Conservation (phyloP, 768 basidiomycete genomes). For the Pholiota conissans region DNA sequence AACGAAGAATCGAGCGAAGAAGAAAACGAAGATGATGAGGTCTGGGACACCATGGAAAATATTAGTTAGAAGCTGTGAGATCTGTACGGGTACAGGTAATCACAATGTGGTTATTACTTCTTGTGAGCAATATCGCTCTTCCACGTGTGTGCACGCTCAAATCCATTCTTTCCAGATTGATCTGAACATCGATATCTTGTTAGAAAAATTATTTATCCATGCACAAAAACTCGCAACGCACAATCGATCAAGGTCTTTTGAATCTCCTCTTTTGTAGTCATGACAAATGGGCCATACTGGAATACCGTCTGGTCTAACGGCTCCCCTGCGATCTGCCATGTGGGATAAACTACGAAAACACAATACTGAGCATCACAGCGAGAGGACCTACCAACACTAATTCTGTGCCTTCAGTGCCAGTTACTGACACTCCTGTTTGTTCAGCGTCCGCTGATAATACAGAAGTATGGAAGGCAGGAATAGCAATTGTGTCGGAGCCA, state of each 20-base stretch:
- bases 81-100: neutral
- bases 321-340: conserved; percentile 71
- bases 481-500: conserved; percentile 42
- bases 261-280: conserved; percentile 81
- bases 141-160: conserved; percentile 89
- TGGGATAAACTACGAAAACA: conserved; percentile 5
- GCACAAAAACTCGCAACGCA: conserved; percentile 29
- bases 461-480: conserved; percentile 74
- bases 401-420: conserved; percentile 61
- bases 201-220: conserved; percentile 10
- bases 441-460: conserved; percentile 65
- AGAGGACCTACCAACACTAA: conserved; percentile 58
- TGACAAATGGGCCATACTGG: conserved; percentile 87
- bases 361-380: conserved; percentile 15
- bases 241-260: conserved; percentile 82
- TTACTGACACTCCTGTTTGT: conserved; percentile 71
- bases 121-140: conserved; percentile 72
- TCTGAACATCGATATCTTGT: conserved; percentile 38
- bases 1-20: conserved; percentile 22
- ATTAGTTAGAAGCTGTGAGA: conserved; percentile 26
- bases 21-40: conserved; percentile 49
- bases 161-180: conserved; percentile 78
- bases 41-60: conserved; percentile 70
- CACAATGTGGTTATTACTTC: conserved; percentile 19
- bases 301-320: conserved; percentile 87